These are phyloP conservation scores for Guadua angustifolia DNA, from an alignment of 176 grass and related monocot species.

Conservation along the genomic window DNA sequence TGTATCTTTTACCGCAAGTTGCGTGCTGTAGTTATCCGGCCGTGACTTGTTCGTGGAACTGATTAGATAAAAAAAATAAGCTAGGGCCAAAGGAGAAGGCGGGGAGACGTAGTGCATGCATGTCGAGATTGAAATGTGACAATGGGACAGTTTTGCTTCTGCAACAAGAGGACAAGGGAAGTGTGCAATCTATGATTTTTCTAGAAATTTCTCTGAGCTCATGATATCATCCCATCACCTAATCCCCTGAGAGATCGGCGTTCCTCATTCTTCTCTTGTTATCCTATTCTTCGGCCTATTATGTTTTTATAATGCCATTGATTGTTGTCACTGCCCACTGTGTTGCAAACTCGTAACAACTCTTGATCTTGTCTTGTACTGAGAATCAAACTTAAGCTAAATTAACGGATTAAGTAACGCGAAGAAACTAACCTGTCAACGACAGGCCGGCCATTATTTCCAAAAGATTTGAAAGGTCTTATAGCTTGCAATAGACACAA, in stretches of 20 bases:
- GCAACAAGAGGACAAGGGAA: slow-evolving; percentile 28
- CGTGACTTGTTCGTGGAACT: neutral
- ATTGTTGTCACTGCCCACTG: slow-evolving; percentile 39
- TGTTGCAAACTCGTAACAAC: slow-evolving; percentile 36
- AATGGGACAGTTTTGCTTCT: slow-evolving; percentile 35
- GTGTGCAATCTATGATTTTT: slow-evolving; percentile 28
- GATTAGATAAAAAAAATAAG: neutral
- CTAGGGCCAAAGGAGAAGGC: slow-evolving; percentile 13
- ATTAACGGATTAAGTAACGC: neutral
- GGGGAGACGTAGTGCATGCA: slow-evolving; percentile 18
- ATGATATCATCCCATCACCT: slow-evolving; percentile 71
- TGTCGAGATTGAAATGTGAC: neutral
- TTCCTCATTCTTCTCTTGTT: slow-evolving; percentile 29
- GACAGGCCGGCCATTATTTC: slow-evolving; percentile 38
- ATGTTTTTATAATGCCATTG: slow-evolving; percentile 13
- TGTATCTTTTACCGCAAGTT: neutral
- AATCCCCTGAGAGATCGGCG: slow-evolving; percentile 46
- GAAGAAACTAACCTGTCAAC: slow-evolving; percentile 27
- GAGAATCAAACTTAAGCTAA: neutral
- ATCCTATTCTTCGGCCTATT: slow-evolving; percentile 28
- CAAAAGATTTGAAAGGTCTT: slow-evolving; percentile 40
- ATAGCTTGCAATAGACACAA: slow-evolving; percentile 34
- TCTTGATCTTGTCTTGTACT: slow-evolving; percentile 34
- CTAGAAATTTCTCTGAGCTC: slow-evolving; percentile 18
- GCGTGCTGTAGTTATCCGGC: neutral